Conservation (phyloP, 2,329 filamentous ascomycete genomes). For the Aspergillus ustus region DNA sequence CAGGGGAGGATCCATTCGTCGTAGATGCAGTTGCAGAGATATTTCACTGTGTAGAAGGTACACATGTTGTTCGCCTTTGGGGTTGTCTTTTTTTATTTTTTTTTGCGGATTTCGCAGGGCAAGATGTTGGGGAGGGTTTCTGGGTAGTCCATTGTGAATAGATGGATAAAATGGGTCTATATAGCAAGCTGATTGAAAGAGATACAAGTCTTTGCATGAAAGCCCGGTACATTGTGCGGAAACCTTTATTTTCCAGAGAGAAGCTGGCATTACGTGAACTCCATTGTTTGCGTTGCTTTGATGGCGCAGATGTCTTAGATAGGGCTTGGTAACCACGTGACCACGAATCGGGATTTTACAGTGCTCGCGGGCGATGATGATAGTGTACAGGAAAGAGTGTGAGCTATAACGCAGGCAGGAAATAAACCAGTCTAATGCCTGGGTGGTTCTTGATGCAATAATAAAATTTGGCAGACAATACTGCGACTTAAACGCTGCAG, state of each 20-base stretch:
- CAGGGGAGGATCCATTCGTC: slow-evolving; percentile 4
- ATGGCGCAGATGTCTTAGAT: not conserved
- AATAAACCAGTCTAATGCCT: too few species aligned
- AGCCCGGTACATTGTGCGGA: not conserved
- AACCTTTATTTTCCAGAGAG: not conserved
- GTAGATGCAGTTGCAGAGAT: slow-evolving; percentile 10
- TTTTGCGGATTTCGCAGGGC: not conserved
- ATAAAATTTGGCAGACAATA: too few species aligned
- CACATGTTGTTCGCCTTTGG: slow-evolving; percentile 1
- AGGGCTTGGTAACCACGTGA: not conserved
- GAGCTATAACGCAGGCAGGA: too few species aligned
- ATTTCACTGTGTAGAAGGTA: slow-evolving; percentile 1
- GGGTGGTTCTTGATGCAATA: too few species aligned
- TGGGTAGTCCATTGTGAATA: too few species aligned
- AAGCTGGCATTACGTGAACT: not conserved
- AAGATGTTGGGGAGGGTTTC: not conserved
- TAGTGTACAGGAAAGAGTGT: too few species aligned
- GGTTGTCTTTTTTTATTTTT: too few species aligned
- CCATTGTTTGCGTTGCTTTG: not conserved
- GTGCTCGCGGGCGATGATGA: too few species aligned
- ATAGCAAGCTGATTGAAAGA: not conserved
- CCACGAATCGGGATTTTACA: too few species aligned
- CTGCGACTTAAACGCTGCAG: too few species aligned
- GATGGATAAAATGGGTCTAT: not conserved
- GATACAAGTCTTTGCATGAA: not conserved